Evolutionary conservation across 371 early-diverging fungal species (phyloP).

Genomic region (Lichtheimia ornata): DNA sequence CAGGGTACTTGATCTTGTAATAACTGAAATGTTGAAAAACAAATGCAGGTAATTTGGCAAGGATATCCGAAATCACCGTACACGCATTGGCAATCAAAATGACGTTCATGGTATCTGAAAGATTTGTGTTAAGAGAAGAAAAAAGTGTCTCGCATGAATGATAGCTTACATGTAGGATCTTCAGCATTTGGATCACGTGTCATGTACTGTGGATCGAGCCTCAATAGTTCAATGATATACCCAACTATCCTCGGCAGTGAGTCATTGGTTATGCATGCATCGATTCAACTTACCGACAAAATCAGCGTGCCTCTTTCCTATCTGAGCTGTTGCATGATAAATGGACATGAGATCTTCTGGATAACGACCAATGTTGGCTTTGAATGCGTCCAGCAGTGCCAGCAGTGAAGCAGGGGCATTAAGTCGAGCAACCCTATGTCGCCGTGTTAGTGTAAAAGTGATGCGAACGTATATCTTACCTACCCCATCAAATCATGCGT

Average conservation of each 20-base stretch:
- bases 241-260: neutral
- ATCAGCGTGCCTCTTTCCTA: constrained; percentile 65
- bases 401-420: constrained; percentile 32
- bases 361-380: constrained; percentile 61
- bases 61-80: constrained; percentile 44
- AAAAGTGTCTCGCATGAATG: neutral
- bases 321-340: constrained; percentile 59
- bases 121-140: neutral
- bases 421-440: constrained; percentile 30
- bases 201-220: constrained; percentile 62
- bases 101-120: constrained; percentile 65
- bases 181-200: constrained; percentile 71
- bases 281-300: constrained; percentile 50
- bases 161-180: constrained; percentile 57
- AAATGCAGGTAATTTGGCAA: constrained; percentile 64
- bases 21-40: constrained; percentile 75
- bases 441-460: neutral
- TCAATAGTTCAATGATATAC: neutral
- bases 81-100: constrained; percentile 76
- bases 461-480: constrained; percentile 1
- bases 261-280: neutral
- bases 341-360: constrained; percentile 71
- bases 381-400: constrained; percentile 55
- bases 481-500: constrained; percentile 72
- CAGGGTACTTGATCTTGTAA: constrained; percentile 67